Evolutionary conservation across 2,329 filamentous ascomycete genomes (phyloP).

Genomic region (Ceratocystis papillata): DNA sequence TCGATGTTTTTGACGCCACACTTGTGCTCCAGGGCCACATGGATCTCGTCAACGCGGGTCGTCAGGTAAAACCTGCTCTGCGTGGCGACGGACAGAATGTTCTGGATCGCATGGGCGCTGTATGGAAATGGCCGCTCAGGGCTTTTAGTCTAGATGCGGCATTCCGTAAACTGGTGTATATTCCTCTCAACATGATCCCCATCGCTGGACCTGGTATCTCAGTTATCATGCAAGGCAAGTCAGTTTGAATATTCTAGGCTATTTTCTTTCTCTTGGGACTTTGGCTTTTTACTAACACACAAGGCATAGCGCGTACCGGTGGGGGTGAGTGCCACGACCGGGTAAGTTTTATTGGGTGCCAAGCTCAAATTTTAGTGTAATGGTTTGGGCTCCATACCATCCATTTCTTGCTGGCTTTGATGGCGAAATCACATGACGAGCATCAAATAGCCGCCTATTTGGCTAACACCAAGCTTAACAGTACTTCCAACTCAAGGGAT

Average conservation of each 20-base stretch:
- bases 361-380: not conserved
- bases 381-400: not conserved
- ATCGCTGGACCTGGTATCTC: conserved; percentile 54
- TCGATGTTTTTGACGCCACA: conserved; percentile 81
- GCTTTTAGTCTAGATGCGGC: conserved; percentile 51
- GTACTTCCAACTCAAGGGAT: conserved; percentile 88
- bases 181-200: conserved; percentile 88
- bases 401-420: too few species aligned
- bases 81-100: conserved; percentile 36
- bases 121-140: conserved; percentile 47
- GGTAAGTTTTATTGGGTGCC: conserved; percentile 33
- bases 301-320: conserved; percentile 38
- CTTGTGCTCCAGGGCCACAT: conserved; percentile 42
- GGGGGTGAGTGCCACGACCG: conserved; percentile 42
- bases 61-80: conserved; percentile 53
- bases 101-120: conserved; percentile 46
- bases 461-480: conserved; percentile 38
- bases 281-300: conserved; percentile 8
- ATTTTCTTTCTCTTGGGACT: not conserved
- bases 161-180: conserved; percentile 69
- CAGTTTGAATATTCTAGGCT: conserved; percentile 20
- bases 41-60: conserved; percentile 59
- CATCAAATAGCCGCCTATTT: not conserved
- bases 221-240: conserved; percentile 58
- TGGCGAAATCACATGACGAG: not conserved